A percentile compares a stretch with the other conserved stretches of the same genome.
These are phyloP conservation scores for Calophaca sinica DNA, from an alignment of 306 rosid genomes.

Conservation along the genomic window DNA sequence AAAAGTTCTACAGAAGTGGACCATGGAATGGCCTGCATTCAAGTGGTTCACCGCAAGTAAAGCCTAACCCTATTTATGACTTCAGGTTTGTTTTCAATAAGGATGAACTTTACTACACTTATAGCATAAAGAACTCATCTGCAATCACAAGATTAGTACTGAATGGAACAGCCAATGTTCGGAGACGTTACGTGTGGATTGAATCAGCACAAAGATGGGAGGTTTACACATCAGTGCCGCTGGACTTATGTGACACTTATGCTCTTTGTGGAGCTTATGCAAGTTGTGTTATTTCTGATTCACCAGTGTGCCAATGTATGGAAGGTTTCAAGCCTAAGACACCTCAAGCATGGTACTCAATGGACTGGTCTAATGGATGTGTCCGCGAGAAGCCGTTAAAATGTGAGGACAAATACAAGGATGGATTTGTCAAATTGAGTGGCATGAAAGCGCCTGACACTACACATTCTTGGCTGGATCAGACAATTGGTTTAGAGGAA, in stretches of 20 bases:
- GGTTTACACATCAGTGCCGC: conserved; percentile 49
- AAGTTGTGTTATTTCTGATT: conserved; percentile 48
- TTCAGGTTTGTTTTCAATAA: conserved; percentile 42
- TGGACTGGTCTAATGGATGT: conserved; percentile 61
- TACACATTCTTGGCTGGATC: conserved; percentile 57
- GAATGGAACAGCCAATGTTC: conserved; percentile 46
- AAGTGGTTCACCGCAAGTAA: conserved; percentile 52
- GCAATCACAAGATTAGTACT: conserved; percentile 42
- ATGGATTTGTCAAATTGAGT: conserved; percentile 50
- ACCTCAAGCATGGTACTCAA: conserved; percentile 44
- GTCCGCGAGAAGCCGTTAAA: conserved; percentile 39
- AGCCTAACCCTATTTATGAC: conserved; percentile 45
- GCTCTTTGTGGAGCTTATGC: conserved; percentile 63
- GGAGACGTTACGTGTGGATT: conserved; percentile 49
- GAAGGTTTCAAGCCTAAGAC: conserved; percentile 54
- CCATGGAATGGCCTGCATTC: conserved; percentile 60
- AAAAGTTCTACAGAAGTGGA: conserved; percentile 49
- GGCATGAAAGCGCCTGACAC: conserved; percentile 71
- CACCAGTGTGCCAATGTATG: conserved; percentile 56
- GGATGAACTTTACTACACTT: conserved; percentile 53
- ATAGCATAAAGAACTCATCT: conserved; percentile 43
- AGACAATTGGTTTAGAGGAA: conserved; percentile 46
- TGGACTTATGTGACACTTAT: conserved; percentile 60
- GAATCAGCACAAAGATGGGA: conserved; percentile 49
- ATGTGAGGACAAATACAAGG: conserved; percentile 45